Evolutionary conservation across 257 asterid species (phyloP).

Genomic region (Perilla frutescens): DNA sequence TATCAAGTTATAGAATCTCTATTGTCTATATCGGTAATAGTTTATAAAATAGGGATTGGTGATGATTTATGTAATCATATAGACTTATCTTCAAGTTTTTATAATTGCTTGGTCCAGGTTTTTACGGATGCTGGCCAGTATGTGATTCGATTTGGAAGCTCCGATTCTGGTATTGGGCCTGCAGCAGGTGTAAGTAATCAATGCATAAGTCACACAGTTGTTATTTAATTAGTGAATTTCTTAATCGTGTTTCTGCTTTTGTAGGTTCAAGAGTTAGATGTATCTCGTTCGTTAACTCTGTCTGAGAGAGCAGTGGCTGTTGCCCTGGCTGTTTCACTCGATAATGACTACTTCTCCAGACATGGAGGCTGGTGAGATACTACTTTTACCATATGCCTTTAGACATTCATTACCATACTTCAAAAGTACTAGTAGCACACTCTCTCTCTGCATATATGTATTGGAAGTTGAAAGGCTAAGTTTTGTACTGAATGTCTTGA

Average conservation of each 20-base stretch:
- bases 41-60: too few relatives aligned
- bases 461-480: too few relatives aligned
- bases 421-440: too few relatives aligned
- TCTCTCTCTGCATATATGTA: too few relatives aligned
- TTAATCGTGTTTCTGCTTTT: conserved; percentile 32
- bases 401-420: too few relatives aligned
- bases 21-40: too few relatives aligned
- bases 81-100: background rate
- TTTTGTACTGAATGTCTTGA: too few relatives aligned
- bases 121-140: conserved; percentile 99
- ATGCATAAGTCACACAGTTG: background rate
- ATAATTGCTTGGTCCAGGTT: conserved; percentile 56
- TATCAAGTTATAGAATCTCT: too few relatives aligned
- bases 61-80: too few relatives aligned
- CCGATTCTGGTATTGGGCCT: conserved; percentile 59
- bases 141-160: conserved; percentile 84
- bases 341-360: conserved; percentile 91
- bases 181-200: conserved; percentile 64
- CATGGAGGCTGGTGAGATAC: conserved; percentile 92
- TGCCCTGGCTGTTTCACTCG: conserved; percentile 91
- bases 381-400: background rate
- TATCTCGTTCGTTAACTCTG: conserved; percentile 69
- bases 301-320: conserved; percentile 93
- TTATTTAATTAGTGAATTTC: conserved; percentile 24
- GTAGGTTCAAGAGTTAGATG: conserved; percentile 77